A percentile compares a stretch with the other conserved stretches of the same genome.
Conservation (phyloP, 345 rosid genomes). For the Gossypium raimondii region DNA sequence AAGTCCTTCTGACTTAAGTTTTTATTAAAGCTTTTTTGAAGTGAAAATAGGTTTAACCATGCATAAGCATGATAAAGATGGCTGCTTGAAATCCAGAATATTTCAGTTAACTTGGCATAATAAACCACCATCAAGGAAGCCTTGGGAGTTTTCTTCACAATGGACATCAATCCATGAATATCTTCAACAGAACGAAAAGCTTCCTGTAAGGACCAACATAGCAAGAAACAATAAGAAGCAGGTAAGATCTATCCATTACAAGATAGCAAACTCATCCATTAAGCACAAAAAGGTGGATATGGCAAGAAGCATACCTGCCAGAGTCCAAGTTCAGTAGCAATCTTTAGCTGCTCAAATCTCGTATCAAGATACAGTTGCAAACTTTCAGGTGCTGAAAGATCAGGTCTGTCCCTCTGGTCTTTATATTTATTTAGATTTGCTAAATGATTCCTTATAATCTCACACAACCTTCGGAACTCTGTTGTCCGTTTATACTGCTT, state of each 20-base stretch:
- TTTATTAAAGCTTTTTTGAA: conserved; percentile 94
- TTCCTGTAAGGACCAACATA: conserved; percentile 52
- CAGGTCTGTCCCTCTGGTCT: conserved; percentile 99
- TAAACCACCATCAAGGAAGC: conserved; percentile 89
- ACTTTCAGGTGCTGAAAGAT: conserved; percentile 91
- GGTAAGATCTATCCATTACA: background rate
- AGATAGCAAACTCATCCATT: background rate
- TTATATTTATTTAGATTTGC: conserved; percentile 91
- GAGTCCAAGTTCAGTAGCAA: conserved; percentile 89
- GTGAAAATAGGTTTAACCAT: conserved; percentile 89
- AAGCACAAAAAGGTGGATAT: background rate
- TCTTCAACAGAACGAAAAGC: conserved; percentile 97
- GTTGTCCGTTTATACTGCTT: conserved; percentile 94
- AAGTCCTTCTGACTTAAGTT: conserved; percentile 92
- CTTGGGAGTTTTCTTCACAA: conserved; percentile 96
- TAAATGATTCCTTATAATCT: conserved; percentile 92
- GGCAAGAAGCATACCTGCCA: conserved; percentile 68
- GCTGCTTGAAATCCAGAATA: conserved; percentile 93
- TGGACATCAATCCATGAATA: conserved; percentile 88
- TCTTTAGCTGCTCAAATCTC: conserved; percentile 93
- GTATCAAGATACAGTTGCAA: conserved; percentile 93
- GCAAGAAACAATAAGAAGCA: background rate
- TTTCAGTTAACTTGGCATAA: conserved; percentile 88
- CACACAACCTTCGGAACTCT: conserved; percentile 92
- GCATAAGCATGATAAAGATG: conserved; percentile 98